Conservation (phyloP, 768 basidiomycete species). For the Auriculariales sp. region DNA sequence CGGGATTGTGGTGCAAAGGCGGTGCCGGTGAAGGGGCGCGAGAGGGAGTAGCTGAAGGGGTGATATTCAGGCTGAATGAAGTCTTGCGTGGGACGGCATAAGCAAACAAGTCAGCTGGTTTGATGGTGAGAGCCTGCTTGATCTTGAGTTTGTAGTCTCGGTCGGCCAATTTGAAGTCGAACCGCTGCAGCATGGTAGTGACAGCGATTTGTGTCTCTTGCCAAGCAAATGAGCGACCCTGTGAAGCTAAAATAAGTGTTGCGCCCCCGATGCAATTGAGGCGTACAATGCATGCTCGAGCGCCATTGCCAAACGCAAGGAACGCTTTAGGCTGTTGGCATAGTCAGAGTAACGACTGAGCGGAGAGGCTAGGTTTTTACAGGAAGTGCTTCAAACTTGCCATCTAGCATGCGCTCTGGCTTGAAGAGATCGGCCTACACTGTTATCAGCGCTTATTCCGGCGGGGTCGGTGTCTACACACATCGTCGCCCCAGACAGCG, state of each 20-base stretch:
- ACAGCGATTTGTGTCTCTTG: slow-evolving; percentile 31
- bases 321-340: slow-evolving; percentile 25
- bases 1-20: no score
- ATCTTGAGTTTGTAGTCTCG: slow-evolving; percentile 28
- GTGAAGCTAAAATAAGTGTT: slow-evolving; percentile 16
- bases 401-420: slow-evolving; percentile 36
- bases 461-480: no score
- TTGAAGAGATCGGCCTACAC: slow-evolving; percentile 23
- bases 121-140: slow-evolving; percentile 32
- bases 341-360: background rate
- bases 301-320: slow-evolving; percentile 22
- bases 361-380: slow-evolving; percentile 10
- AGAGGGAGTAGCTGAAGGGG: background rate
- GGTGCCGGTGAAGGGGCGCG: background rate
- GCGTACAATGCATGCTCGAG: slow-evolving; percentile 12
- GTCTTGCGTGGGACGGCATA: slow-evolving; percentile 24
- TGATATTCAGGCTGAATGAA: no score
- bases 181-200: slow-evolving; percentile 27
- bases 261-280: background rate
- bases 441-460: no score
- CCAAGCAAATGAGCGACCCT: slow-evolving; percentile 32
- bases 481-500: slow-evolving; percentile 34
- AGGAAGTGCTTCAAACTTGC: slow-evolving; percentile 32
- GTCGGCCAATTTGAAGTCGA: slow-evolving; percentile 29
- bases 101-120: slow-evolving; percentile 27